Evolutionary conservation across 345 rosid genomes (phyloP).

Genomic region (Populus deltoides): DNA sequence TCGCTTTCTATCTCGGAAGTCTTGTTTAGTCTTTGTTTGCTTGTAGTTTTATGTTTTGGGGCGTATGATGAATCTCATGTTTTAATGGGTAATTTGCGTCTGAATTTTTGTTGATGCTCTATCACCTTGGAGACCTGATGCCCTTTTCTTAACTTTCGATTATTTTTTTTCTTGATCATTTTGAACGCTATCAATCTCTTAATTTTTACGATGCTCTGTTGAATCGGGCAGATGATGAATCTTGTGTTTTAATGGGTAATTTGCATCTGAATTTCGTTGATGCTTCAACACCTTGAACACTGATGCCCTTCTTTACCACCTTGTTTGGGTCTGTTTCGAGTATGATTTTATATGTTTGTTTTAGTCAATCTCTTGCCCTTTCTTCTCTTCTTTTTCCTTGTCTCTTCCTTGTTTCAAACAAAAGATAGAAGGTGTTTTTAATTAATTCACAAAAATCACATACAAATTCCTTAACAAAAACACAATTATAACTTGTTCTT

Average conservation of each 20-base stretch:
- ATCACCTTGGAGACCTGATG: constrained; percentile 62
- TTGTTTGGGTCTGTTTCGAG: no score
- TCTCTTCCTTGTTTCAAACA: no score
- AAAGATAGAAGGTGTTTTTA: no score
- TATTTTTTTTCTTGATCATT: not conserved
- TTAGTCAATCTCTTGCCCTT: no score
- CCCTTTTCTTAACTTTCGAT: not conserved
- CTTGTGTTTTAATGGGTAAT: not conserved
- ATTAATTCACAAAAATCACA: no score
- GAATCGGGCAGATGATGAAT: not conserved
- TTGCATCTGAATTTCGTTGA: constrained; percentile 6
- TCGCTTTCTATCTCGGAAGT: constrained; percentile 18
- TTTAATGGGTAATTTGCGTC: constrained; percentile 51
- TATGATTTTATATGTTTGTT: no score
- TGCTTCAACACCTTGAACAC: not conserved
- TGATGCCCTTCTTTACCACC: not conserved
- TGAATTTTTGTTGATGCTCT: constrained; percentile 46
- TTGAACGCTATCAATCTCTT: not conserved
- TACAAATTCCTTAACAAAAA: no score
- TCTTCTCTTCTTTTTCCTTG: no score
- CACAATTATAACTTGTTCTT: no score
- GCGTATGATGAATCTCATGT: constrained; percentile 33
- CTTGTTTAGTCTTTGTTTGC: not conserved
- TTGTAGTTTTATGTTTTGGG: not conserved
- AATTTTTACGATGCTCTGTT: not conserved